Evolutionary conservation across 345 rosid species (phyloP).

Genomic region (Populus euphratica): DNA sequence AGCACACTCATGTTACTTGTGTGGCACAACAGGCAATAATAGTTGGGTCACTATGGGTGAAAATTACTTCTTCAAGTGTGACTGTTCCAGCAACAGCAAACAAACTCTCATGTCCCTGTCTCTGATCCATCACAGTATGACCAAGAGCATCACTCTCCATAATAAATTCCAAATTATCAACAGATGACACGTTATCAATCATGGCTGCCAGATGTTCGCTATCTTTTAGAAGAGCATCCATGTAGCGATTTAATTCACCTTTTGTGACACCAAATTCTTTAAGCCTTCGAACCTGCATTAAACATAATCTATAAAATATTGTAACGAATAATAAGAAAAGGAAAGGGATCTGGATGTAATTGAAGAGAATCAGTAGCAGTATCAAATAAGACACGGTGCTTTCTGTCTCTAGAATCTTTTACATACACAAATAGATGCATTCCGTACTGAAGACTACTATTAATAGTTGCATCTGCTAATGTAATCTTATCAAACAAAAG

Average conservation of each 20-base stretch:
- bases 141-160: slow-evolving; percentile 99
- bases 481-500: neutral
- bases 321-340: neutral
- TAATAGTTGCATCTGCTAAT: neutral
- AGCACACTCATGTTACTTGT: neutral
- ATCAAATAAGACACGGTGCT: neutral
- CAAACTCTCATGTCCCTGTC: slow-evolving; percentile 90
- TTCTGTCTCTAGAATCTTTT: neutral
- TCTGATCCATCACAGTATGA: slow-evolving; percentile 96
- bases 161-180: slow-evolving; percentile 94
- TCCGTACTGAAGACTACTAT: neutral
- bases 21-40: neutral
- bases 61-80: slow-evolving; percentile 83
- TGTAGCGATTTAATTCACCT: slow-evolving; percentile 95
- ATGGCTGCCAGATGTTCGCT: slow-evolving; percentile 98
- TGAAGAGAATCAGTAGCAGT: neutral
- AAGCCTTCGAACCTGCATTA: slow-evolving; percentile 81
- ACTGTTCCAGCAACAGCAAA: slow-evolving; percentile 84
- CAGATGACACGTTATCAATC: slow-evolving; percentile 96
- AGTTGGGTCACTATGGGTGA: slow-evolving; percentile 1
- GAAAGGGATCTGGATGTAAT: slow-evolving; percentile 4
- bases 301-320: slow-evolving; percentile 11
- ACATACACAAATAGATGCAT: neutral
- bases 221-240: slow-evolving; percentile 95
- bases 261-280: slow-evolving; percentile 98